Evolutionary conservation across 345 rosid species (phyloP).

Genomic region (Microthlaspi erraticum): DNA sequence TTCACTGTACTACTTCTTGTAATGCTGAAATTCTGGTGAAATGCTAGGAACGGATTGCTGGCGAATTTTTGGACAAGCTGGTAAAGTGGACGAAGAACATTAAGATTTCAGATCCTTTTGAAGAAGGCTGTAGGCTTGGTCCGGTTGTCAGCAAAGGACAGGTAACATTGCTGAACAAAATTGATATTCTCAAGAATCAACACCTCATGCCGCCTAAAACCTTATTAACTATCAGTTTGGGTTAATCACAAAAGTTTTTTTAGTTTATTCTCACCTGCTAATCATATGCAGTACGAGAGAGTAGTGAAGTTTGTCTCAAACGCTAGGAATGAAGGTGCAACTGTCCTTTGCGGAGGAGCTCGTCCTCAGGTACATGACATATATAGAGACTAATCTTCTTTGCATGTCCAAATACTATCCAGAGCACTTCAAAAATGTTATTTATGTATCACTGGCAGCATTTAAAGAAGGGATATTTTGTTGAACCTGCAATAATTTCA

Average conservation of each 20-base stretch:
- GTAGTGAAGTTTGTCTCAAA: slow-evolving; percentile 73
- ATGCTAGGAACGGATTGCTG: slow-evolving; percentile 76
- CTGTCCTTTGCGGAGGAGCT: slow-evolving; percentile 74
- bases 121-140: slow-evolving; percentile 95
- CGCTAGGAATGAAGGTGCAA: slow-evolving; percentile 93
- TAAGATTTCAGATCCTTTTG: slow-evolving; percentile 89
- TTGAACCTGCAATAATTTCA: slow-evolving; percentile 81
- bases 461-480: slow-evolving; percentile 75
- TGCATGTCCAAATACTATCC: slow-evolving; percentile 26
- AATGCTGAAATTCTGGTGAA: slow-evolving; percentile 28
- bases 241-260: not conserved
- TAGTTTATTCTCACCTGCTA: slow-evolving; percentile 21
- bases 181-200: slow-evolving; percentile 21
- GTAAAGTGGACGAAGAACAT: slow-evolving; percentile 80
- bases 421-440: slow-evolving; percentile 20
- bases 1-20: slow-evolving; percentile 8
- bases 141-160: slow-evolving; percentile 86
- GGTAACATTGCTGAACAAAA: slow-evolving; percentile 50
- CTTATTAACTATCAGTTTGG: not conserved
- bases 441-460: slow-evolving; percentile 57
- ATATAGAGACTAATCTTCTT: slow-evolving; percentile 7
- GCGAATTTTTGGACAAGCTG: slow-evolving; percentile 68
- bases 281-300: slow-evolving; percentile 72
- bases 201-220: not conserved
- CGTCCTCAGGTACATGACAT: slow-evolving; percentile 70